Percentiles rank a stretch among this genome's conserved stretches.
Evolutionary conservation across 1,284 basidiomycete genomes (phyloP).

Genomic region (Moesziomyces aphidis): DNA sequence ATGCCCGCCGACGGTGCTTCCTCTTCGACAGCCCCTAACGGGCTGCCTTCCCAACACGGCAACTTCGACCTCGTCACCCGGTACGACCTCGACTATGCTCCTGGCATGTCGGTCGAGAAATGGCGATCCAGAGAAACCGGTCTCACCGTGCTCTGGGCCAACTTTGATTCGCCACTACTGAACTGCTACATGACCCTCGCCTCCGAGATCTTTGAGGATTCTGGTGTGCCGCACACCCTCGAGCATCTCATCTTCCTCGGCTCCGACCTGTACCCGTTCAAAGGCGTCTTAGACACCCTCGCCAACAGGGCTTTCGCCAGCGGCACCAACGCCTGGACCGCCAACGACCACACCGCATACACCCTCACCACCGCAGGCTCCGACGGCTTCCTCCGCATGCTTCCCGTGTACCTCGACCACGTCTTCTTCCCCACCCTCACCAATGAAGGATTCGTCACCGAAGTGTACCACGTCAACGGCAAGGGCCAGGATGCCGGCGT

Average conservation of each 20-base stretch:
- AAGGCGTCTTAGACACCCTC: constrained; percentile 95
- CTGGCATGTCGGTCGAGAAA: constrained; percentile 80
- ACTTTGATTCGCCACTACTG: constrained; percentile 80
- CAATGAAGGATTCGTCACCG: constrained; percentile 88
- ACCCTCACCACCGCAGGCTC: constrained; percentile 97
- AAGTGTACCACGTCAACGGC: constrained; percentile 82
- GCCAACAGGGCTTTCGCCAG: constrained; percentile 96
- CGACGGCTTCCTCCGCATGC: constrained; percentile 91
- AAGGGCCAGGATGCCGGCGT: constrained; percentile 94
- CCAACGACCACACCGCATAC: constrained; percentile 77
- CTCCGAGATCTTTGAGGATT: constrained; percentile 78
- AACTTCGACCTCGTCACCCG: constrained; percentile 84
- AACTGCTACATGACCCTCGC: constrained; percentile 92
- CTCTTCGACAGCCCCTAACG: constrained; percentile 5
- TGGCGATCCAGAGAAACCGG: constrained; percentile 85
- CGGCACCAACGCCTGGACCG: constrained; percentile 77
- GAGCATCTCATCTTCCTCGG: constrained; percentile 67
- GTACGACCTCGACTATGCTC: constrained; percentile 78
- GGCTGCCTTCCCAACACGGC: constrained; percentile 67
- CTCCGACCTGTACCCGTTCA: constrained; percentile 79
- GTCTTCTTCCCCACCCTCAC: constrained; percentile 96
- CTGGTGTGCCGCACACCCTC: constrained; percentile 70
- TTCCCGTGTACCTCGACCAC: constrained; percentile 97
- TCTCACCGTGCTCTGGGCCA: constrained; percentile 73
- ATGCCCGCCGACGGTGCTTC: constrained; percentile 32